phyloP scores from a whole-genome alignment of 106 monocot species.

The Triglochin maritima region DNA sequence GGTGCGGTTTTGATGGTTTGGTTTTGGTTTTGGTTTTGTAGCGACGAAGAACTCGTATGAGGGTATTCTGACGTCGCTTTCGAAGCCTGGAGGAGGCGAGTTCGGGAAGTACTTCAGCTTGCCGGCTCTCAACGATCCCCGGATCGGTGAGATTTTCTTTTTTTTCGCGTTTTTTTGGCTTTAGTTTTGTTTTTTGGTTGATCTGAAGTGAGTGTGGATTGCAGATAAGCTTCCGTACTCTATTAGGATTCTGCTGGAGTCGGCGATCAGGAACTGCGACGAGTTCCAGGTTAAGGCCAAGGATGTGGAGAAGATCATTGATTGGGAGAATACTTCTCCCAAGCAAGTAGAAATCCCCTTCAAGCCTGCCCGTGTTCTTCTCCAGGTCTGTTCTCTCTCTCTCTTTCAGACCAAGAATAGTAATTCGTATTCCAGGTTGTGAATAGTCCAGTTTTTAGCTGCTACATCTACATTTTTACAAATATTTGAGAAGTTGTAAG shows the following conservation, averaged over 20 bases:
- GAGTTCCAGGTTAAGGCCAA: slow-evolving; percentile 80
- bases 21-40: slow-evolving; percentile 11
- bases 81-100: slow-evolving; percentile 70
- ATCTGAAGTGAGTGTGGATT: slow-evolving; percentile 1
- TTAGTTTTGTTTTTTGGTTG: not conserved
- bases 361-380: slow-evolving; percentile 96
- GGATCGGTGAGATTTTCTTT: slow-evolving; percentile 43
- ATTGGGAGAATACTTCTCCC: slow-evolving; percentile 91
- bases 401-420: too few species aligned
- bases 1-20: too few species aligned
- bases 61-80: slow-evolving; percentile 42
- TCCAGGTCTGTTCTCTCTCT: slow-evolving; percentile 44
- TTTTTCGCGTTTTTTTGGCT: not conserved
- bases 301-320: slow-evolving; percentile 96
- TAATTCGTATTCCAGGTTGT: too few species aligned
- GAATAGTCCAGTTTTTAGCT: too few species aligned
- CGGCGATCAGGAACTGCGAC: slow-evolving; percentile 94
- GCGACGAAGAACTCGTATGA: slow-evolving; percentile 44
- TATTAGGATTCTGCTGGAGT: slow-evolving; percentile 83
- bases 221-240: slow-evolving; percentile 94
- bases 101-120: slow-evolving; percentile 79
- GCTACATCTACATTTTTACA: not conserved
- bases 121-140: slow-evolving; percentile 57
- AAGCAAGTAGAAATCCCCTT: slow-evolving; percentile 88
- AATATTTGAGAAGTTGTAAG: not conserved